Conservation (phyloP, 768 basidiomycete species). For the Suillus paluster region DNA sequence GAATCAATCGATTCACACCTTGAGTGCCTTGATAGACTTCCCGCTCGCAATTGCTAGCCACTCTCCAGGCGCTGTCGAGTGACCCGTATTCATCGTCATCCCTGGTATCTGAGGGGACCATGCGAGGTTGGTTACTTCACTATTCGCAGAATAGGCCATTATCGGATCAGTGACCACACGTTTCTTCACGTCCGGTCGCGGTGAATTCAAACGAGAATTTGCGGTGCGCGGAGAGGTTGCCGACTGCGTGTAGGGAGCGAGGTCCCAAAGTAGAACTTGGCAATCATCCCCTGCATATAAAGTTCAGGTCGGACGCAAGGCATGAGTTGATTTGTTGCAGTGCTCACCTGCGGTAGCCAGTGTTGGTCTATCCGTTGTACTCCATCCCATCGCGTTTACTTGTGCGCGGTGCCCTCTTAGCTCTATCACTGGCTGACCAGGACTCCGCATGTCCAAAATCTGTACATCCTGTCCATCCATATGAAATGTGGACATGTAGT, state of each 20-base stretch:
- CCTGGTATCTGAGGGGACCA: constrained; percentile 89
- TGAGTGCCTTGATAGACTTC: constrained; percentile 79
- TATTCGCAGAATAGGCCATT: constrained; percentile 81
- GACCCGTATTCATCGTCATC: constrained; percentile 74
- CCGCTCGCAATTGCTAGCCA: constrained; percentile 88
- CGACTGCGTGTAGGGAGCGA: constrained; percentile 63
- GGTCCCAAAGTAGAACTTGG: constrained; percentile 93
- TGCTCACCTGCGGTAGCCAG: constrained; percentile 84
- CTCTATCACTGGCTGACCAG: constrained; percentile 94
- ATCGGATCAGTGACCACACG: constrained; percentile 73
- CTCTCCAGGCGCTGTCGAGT: constrained; percentile 76
- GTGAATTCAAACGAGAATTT: constrained; percentile 77
- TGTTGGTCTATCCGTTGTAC: constrained; percentile 79
- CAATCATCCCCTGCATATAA: constrained; percentile 81
- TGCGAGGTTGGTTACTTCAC: constrained; percentile 81
- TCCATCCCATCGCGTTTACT: constrained; percentile 92
- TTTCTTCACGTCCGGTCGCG: constrained; percentile 81
- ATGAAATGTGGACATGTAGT: constrained; percentile 97
- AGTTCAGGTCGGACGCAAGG: constrained; percentile 10
- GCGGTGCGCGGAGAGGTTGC: constrained; percentile 71
- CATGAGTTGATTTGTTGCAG: not conserved
- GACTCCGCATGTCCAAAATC: constrained; percentile 96
- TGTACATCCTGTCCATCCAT: constrained; percentile 90
- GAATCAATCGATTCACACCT: constrained; percentile 53
- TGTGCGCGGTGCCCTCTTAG: constrained; percentile 80